These are phyloP conservation scores for Bocquillonia castaneifolia DNA, from an alignment of 441 rosid genomes.

Conservation along the genomic window DNA sequence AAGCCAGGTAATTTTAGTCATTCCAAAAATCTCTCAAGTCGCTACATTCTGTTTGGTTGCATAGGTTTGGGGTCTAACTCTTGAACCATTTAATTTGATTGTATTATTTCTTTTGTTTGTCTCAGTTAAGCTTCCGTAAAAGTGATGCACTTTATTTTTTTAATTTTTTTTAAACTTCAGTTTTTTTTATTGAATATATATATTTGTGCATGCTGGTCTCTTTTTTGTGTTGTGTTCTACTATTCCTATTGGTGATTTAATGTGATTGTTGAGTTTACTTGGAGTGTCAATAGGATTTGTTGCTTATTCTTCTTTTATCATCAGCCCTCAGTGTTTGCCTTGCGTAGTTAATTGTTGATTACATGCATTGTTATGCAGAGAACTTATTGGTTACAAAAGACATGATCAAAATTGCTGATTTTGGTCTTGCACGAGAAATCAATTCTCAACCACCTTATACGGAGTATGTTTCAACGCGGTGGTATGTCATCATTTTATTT, in stretches of 20 bases:
- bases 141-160: too few relatives aligned
- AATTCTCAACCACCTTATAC: conserved; percentile 82
- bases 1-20: conserved; percentile 47
- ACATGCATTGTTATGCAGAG: conserved; percentile 36
- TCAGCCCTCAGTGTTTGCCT: not conserved
- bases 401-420: conserved; percentile 85
- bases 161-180: too few relatives aligned
- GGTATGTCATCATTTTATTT: conserved; percentile 44
- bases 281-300: not conserved
- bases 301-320: not conserved
- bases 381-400: conserved; percentile 74
- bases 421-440: conserved; percentile 91
- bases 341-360: not conserved
- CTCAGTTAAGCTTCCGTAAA: not conserved
- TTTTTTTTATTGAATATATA: too few relatives aligned
- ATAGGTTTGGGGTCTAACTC: not conserved
- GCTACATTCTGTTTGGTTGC: too few relatives aligned
- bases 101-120: not conserved
- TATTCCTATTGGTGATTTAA: conserved; percentile 1
- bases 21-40: too few relatives aligned
- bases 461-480: conserved; percentile 90
- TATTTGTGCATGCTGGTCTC: too few relatives aligned
- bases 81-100: not conserved
- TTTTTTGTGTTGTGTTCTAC: too few relatives aligned
- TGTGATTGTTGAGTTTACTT: not conserved